Percentiles rank a stretch among this genome's conserved stretches.
These are phyloP conservation scores for Strobilomyces echinocephalus DNA, from an alignment of 768 basidiomycete genomes.

Conservation along the genomic window DNA sequence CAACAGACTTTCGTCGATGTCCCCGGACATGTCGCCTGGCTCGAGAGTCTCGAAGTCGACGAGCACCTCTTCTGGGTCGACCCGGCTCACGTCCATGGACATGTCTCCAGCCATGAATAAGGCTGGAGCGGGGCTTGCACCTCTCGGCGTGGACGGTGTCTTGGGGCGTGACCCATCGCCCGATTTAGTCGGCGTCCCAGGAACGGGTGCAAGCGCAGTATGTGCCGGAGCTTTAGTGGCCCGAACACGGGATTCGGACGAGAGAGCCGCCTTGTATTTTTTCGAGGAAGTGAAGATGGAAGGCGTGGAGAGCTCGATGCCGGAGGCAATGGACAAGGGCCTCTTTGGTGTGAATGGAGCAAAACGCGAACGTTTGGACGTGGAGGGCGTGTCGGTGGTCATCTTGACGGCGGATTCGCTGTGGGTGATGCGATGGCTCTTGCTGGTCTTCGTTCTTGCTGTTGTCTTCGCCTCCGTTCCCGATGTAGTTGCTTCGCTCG, in stretches of 20 bases:
- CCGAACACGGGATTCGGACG: conserved; percentile 37
- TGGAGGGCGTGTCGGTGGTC: conserved; percentile 22
- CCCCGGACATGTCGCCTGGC: conserved; percentile 60
- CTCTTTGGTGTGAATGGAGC: conserved; percentile 55
- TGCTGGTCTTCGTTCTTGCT: background rate
- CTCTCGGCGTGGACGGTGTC: conserved; percentile 51
- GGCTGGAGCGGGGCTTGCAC: conserved; percentile 41
- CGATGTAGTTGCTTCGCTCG: background rate
- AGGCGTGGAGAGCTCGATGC: conserved; percentile 30
- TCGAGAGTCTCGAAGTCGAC: conserved; percentile 75
- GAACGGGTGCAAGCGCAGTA: conserved; percentile 40
- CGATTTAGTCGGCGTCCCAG: conserved; percentile 50
- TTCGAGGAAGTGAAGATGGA: conserved; percentile 44
- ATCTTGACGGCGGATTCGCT: background rate
- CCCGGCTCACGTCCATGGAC: conserved; percentile 66
- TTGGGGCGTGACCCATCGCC: conserved; percentile 40
- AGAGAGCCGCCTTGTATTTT: conserved; percentile 65
- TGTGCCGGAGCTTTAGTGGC: conserved; percentile 27
- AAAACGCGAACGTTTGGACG: conserved; percentile 36
- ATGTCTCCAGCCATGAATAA: conserved; percentile 49
- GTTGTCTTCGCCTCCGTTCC: background rate
- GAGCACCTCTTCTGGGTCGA: conserved; percentile 71
- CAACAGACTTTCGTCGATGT: conserved; percentile 55
- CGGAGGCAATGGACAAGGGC: conserved; percentile 34
- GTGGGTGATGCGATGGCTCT: background rate